A percentile compares a stretch with the other conserved stretches of the same genome.
phyloP scores from a whole-genome alignment of 371 early-diverging fungal genomes.

The Mortierella sp. region DNA sequence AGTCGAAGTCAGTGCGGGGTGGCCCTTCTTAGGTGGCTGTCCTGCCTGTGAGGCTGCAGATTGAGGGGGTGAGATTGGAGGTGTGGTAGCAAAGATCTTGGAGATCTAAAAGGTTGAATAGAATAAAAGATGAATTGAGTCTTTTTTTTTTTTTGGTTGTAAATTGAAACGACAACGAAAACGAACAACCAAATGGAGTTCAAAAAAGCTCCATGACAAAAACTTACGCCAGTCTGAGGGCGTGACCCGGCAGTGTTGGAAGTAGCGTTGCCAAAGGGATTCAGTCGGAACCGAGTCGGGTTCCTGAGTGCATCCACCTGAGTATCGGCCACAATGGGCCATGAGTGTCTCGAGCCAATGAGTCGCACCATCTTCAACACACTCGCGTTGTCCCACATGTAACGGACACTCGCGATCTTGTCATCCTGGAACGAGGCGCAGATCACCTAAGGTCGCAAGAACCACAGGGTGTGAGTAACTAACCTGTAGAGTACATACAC shows the following conservation, averaged over 20 bases:
- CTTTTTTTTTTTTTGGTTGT: neutral
- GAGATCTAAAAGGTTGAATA: slow-evolving; percentile 28
- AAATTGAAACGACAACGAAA: too few relatives aligned
- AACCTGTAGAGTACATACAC: too few relatives aligned
- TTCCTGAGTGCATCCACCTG: slow-evolving; percentile 42
- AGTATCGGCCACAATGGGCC: slow-evolving; percentile 51
- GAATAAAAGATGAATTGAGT: neutral
- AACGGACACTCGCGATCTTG: slow-evolving; percentile 48
- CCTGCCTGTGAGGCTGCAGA: neutral
- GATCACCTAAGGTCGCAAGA: slow-evolving; percentile 25
- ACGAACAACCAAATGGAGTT: too few relatives aligned
- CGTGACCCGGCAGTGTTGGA: slow-evolving; percentile 13
- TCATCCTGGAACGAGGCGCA: slow-evolving; percentile 35
- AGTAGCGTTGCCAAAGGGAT: slow-evolving; percentile 44
- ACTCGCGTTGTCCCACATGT: slow-evolving; percentile 52
- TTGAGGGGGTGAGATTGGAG: slow-evolving; percentile 30
- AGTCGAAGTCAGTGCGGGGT: slow-evolving; percentile 48
- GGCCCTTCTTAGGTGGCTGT: slow-evolving; percentile 25
- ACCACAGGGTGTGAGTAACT: too few relatives aligned
- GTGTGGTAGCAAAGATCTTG: slow-evolving; percentile 21
- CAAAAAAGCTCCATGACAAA: too few relatives aligned
- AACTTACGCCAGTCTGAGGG: slow-evolving; percentile 31
- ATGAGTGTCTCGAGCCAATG: slow-evolving; percentile 47
- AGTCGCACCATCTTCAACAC: slow-evolving; percentile 52
- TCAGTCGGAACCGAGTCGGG: slow-evolving; percentile 46